Conservation (phyloP, 2,329 filamentous ascomycete genomes). For the Biscogniauxia mediterranea region DNA sequence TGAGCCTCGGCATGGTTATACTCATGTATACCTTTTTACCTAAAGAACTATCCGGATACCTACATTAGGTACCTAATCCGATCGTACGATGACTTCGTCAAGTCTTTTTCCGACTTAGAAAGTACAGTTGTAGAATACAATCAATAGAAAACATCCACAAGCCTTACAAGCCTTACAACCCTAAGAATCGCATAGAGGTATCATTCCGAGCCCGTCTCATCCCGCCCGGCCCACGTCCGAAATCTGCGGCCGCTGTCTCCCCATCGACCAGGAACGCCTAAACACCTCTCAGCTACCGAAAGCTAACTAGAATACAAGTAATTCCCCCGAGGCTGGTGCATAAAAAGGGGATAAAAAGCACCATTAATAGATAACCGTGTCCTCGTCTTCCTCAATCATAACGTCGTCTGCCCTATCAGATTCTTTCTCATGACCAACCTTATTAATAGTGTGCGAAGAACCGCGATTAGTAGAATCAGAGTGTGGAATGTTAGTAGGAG, state of each 20-base stretch:
- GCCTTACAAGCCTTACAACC: too few species aligned
- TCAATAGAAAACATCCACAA: background rate
- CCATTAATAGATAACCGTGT: constrained; percentile 80
- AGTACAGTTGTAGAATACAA: background rate
- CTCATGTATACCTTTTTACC: background rate
- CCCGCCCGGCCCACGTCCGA: background rate
- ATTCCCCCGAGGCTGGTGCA: constrained; percentile 1
- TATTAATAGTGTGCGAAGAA: constrained; percentile 27
- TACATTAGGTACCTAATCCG: background rate
- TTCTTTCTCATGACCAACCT: constrained; percentile 39
- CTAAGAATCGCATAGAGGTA: background rate
- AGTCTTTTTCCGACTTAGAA: background rate
- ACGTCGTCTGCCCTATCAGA: constrained; percentile 72
- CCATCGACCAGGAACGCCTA: background rate
- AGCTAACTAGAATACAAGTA: constrained; percentile 4
- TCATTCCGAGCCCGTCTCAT: background rate
- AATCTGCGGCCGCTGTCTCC: background rate
- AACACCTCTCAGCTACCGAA: constrained; percentile 5
- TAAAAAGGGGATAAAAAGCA: background rate
- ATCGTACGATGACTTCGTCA: background rate
- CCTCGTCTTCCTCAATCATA: constrained; percentile 81
- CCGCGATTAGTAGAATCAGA: constrained; percentile 39
- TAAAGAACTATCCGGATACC: too few species aligned
- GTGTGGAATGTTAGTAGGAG: constrained; percentile 35
- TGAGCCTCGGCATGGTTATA: background rate